Base-by-base conservation (phyloP, 805 yeast species). In the Saccharomycopsis olivae region DNA sequence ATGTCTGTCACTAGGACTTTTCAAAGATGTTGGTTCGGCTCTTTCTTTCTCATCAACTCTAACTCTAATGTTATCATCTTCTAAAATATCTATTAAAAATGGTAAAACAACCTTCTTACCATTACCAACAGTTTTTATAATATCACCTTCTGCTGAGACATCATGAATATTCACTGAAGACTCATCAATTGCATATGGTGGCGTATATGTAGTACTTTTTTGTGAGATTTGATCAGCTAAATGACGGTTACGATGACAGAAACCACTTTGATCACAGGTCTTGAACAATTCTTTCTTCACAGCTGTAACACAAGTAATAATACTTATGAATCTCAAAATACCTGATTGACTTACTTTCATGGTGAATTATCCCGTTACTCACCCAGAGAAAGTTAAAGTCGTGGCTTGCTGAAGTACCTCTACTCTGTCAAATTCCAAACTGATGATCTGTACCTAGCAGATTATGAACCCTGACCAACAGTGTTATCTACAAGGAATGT, bases 211-310 rank as follows among this genome's bases (percentile, higher is more conserved):
- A 14, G 35, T 42, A 1, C 48, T 52, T 9, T 48, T 49, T 4
- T 47, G 41, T 4, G 71, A 15, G 11, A 44, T 62, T 34, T 64
- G 54, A 2, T 53, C 45, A 1, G 85, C 83, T 53, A 71, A 85
- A 42, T 73, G 75, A 40, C 89, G 64, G 52, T 88, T 84, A 57
- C 97, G 69, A 36, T 68, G 59, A 54, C 97, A 88, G 54, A 88
- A 87, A 5, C 95, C 94, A 14, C 86, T 71, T 51, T 81, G 78
- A 4, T 66, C 73, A 57, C 97, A 88, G 11, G 66, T 73, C 54
- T 85, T 83, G 65, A 86, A 81, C 40, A 85, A 58, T 47, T 77
- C 74, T n/a, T n/a, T n/a, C n/a, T n/a, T n/a, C n/a, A n/a, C n/a
- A n/a, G n/a, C n/a, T n/a, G n/a, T n/a, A n/a, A n/a, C n/a, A n/a